phyloP scores from a whole-genome alignment of 2,329 filamentous ascomycete species.

The Coniochaeta prunicola region DNA sequence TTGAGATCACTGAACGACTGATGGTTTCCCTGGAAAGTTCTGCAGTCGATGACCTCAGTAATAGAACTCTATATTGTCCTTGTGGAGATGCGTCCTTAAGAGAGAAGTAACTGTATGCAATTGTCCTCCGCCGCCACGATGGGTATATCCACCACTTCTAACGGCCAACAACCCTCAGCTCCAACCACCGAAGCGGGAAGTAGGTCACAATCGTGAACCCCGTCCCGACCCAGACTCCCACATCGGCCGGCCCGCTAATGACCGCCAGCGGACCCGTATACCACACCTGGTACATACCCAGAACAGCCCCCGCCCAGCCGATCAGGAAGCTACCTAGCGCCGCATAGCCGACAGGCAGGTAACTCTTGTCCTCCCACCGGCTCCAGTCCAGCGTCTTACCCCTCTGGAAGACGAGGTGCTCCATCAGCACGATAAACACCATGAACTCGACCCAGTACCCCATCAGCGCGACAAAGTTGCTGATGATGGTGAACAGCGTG shows the following conservation, averaged over 20 bases:
- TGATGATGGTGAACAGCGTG: constrained; percentile 56
- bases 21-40: too few relatives aligned
- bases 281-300: constrained; percentile 65
- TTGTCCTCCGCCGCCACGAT: background rate
- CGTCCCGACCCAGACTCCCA: constrained; percentile 17
- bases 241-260: constrained; percentile 13
- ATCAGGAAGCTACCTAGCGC: constrained; percentile 54
- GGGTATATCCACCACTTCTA: background rate
- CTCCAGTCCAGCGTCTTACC: constrained; percentile 36
- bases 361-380: constrained; percentile 50
- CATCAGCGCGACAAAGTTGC: constrained; percentile 63
- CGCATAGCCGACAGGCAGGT: constrained; percentile 55
- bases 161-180: constrained; percentile 13
- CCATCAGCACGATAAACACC: constrained; percentile 54
- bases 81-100: background rate
- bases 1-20: too few relatives aligned
- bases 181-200: constrained; percentile 14
- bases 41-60: too few relatives aligned
- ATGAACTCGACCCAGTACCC: constrained; percentile 64
- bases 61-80: background rate
- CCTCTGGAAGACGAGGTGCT: constrained; percentile 54
- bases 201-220: constrained; percentile 15
- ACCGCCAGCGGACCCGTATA: constrained; percentile 49
- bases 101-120: too few relatives aligned
- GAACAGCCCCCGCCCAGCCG: constrained; percentile 57